Evolutionary conservation across 192 early-diverging fungal species (phyloP).

Genomic region (Coemansia sp.): DNA sequence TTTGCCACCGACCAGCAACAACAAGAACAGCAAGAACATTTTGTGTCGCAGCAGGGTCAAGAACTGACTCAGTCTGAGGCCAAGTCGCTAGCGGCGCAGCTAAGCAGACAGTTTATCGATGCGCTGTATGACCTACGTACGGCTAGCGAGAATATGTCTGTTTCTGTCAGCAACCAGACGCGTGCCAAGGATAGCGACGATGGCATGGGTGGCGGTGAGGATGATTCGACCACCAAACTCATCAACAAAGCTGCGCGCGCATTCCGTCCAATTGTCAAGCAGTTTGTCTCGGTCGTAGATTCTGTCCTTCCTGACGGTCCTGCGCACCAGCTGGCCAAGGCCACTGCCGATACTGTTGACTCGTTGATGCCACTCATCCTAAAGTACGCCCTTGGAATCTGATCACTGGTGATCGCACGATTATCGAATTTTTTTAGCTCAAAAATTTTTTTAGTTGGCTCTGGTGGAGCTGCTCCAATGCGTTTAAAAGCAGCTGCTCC

Average conservation of each 20-base stretch:
- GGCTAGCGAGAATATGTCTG: conserved; percentile 9
- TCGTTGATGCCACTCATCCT: conserved; percentile 43
- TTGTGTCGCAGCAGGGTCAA: neutral
- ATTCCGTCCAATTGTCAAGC: conserved; percentile 37
- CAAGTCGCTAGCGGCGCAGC: conserved; percentile 10
- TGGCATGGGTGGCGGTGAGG: conserved; percentile 15
- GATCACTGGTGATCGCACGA: neutral
- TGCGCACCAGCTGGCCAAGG: conserved; percentile 37
- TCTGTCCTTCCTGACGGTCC: conserved; percentile 31
- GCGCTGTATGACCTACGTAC: conserved; percentile 26
- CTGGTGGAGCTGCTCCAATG: neutral
- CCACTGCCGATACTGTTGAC: conserved; percentile 37
- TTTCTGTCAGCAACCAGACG: neutral
- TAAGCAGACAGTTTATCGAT: conserved; percentile 31
- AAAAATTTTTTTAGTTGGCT: conserved; percentile 7
- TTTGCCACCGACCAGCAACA: neutral
- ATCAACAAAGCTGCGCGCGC: conserved; percentile 26
- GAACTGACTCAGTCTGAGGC: conserved; percentile 32
- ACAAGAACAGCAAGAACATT: no score
- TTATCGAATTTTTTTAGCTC: conserved; percentile 5
- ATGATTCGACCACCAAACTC: conserved; percentile 32
- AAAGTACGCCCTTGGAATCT: conserved; percentile 38
- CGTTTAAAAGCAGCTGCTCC: neutral
- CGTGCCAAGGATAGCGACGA: conserved; percentile 34
- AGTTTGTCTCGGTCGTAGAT: conserved; percentile 25